Evolutionary conservation across 495 filamentous ascomycete species (phyloP), one percentile per base, ranked within the genome.

Genomic region (Tuber aestivum): DNA sequence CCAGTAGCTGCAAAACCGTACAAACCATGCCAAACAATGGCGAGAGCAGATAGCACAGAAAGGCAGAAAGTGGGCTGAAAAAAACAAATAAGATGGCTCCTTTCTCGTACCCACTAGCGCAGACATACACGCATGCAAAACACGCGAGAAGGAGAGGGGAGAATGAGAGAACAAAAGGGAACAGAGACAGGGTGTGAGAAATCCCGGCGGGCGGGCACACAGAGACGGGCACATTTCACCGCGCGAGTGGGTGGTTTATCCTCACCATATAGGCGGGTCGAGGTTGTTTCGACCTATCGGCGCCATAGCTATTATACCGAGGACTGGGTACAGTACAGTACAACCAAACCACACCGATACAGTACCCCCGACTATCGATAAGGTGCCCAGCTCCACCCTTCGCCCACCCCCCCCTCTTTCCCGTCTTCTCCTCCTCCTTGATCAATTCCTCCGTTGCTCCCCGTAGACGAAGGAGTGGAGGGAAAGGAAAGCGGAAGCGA

Each of bases 21-120:
- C 3, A 65, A 65, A 32, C 56, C 27, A 65, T 35, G 56, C 56
- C 20, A 65, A 65, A 65, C 12, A 65, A 65, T 65, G n/a, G 21
- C 48, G 23, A 56, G 23, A 8, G 48, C 8, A 56, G 21, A 56
- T 56, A 65, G 27, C 56, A 65, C 56, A 35, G 14, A 12, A 65
- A 65, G 56, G 56, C 56, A 65, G 56, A 65, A 65, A 65, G 32
- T 35, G 56, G 56, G 56, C 56, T 65, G 56, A 65, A 65, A 65
- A 65, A 65, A 65, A 65, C 27, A 65, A 65, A 35, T 65, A 35
- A 16, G n/a, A 32, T 32, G 12, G 10, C n/a, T 27, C 16, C 56
- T 27, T 61, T 16, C 56, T 61, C 56, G 56, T 32, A 61, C n/a
- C 6, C 48, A n/a, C 56, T 35, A 65, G 56, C 4, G 6, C 27